Conservation (phyloP, 106 monocot species). For the Acorus calamus region DNA sequence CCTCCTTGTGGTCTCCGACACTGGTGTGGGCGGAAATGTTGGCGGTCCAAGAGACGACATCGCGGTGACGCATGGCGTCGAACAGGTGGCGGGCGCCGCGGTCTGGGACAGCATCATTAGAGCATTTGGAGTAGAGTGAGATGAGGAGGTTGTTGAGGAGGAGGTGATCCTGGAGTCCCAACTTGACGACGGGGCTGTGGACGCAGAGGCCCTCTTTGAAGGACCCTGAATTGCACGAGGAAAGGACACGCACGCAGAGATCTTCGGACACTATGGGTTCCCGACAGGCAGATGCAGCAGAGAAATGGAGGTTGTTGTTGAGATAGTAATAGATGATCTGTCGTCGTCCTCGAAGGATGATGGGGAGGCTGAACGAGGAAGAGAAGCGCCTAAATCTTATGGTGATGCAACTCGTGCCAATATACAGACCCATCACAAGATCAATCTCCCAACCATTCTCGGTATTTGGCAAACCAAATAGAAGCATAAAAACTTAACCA, state of each 20-base stretch:
- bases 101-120: neutral
- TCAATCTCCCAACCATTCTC: too few species aligned
- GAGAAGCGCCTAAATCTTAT: too few species aligned
- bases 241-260: slow-evolving; percentile 22
- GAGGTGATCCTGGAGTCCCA: slow-evolving; percentile 25
- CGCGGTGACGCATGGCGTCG: slow-evolving; percentile 42
- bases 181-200: slow-evolving; percentile 55
- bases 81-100: slow-evolving; percentile 43
- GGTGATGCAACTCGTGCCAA: too few species aligned
- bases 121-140: slow-evolving; percentile 26
- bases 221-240: slow-evolving; percentile 24
- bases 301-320: too few species aligned
- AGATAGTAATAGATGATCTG: too few species aligned
- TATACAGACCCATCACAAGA: too few species aligned
- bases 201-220: slow-evolving; percentile 2
- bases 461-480: too few species aligned
- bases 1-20: slow-evolving; percentile 14
- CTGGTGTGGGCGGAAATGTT: slow-evolving; percentile 39
- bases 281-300: too few species aligned
- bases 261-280: slow-evolving; percentile 3
- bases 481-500: too few species aligned
- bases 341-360: too few species aligned
- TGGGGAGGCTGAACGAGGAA: too few species aligned
- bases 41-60: slow-evolving; percentile 64
- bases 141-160: slow-evolving; percentile 47